Evolutionary conservation across 2,329 filamentous ascomycete genomes (phyloP), one percentile per base, ranked within the genome.

Genomic region (Fusarium pseudograminearum): DNA sequence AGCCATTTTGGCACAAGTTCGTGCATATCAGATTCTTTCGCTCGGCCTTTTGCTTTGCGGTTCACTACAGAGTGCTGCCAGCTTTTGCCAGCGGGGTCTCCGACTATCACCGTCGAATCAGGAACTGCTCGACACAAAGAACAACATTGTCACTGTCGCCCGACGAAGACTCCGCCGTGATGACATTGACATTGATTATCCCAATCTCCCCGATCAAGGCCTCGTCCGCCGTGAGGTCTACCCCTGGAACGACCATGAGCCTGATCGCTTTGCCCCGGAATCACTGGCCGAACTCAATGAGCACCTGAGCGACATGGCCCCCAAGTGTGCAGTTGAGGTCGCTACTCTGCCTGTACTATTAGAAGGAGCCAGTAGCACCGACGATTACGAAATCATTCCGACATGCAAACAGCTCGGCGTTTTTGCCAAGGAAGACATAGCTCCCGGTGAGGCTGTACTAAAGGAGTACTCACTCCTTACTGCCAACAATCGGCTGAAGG

Each of bases 401-500:
- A 90, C 87, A 7, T 90, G 89, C 71, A 86, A 87, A 64, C 96
- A 99, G 79, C 86, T 99, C 1, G 96, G 96, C 7, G 86, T 99
- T 5, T 98, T 98, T 77, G 95, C 94, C 10, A 93, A 89, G 73
- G 87, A 92, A 68, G 90, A 97, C 70, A 92, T 98, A 38, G 81
- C 83, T 1, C 88, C 93, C 0, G 92, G 92, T 12, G 92, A 97
- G 77, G 84, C 86, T 8, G 89, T 98, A 3, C 85, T 99, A 31
- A 83, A 88, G 48, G 96, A 99, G 76, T 92, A 91, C 65, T 96
- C 94, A 11, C 86, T 97, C 10, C 83, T 99, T 41, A 97, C 94
- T 3, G 94, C 93, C 46, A 96, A 95, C 73, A 96, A 96, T 77
- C 90, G 93, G 31, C 86, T 96, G 15, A 93, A 97, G 76, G 94